These are phyloP conservation scores for Gossypium ekmanianum DNA, from an alignment of 345 rosid genomes.

Conservation along the genomic window DNA sequence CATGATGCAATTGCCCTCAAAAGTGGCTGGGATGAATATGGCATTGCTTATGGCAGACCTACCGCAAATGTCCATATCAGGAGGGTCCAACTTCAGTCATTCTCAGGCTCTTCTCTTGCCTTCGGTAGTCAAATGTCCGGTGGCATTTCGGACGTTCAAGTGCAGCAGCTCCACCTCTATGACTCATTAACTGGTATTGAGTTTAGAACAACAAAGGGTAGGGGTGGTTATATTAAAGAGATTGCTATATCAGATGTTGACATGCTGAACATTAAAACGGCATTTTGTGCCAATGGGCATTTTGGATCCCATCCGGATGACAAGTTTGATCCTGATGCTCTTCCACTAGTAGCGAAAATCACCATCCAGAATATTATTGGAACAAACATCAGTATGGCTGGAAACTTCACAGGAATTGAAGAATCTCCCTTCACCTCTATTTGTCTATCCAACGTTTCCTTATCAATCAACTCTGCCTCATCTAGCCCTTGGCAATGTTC, in stretches of 20 bases:
- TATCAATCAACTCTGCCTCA: slow-evolving; percentile 35
- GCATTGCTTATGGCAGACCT: slow-evolving; percentile 65
- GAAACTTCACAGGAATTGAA: slow-evolving; percentile 65
- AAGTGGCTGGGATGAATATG: slow-evolving; percentile 97
- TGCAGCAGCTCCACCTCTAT: slow-evolving; percentile 42
- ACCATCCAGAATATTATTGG: slow-evolving; percentile 55
- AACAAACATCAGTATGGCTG: slow-evolving; percentile 48
- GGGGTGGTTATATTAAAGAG: slow-evolving; percentile 77
- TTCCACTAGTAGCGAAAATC: slow-evolving; percentile 48
- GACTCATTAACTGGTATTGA: slow-evolving; percentile 60
- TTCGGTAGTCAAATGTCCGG: slow-evolving; percentile 99
- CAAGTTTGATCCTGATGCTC: slow-evolving; percentile 60
- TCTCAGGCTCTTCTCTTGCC: slow-evolving; percentile 68
- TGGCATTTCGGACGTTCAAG: slow-evolving; percentile 64
- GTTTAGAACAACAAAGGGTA: slow-evolving; percentile 68
- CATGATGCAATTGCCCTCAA: slow-evolving; percentile 74
- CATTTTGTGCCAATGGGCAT: slow-evolving; percentile 57
- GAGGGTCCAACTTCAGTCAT: slow-evolving; percentile 59
- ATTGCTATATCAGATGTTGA: slow-evolving; percentile 48
- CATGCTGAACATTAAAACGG: slow-evolving; percentile 35
- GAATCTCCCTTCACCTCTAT: slow-evolving; percentile 74
- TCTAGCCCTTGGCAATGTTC: slow-evolving; percentile 63
- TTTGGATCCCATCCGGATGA: slow-evolving; percentile 81
- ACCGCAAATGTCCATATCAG: slow-evolving; percentile 59
- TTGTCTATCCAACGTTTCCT: slow-evolving; percentile 53